Conservation (phyloP, 2,329 filamentous ascomycete species). For the Rutstroemia sp. region DNA sequence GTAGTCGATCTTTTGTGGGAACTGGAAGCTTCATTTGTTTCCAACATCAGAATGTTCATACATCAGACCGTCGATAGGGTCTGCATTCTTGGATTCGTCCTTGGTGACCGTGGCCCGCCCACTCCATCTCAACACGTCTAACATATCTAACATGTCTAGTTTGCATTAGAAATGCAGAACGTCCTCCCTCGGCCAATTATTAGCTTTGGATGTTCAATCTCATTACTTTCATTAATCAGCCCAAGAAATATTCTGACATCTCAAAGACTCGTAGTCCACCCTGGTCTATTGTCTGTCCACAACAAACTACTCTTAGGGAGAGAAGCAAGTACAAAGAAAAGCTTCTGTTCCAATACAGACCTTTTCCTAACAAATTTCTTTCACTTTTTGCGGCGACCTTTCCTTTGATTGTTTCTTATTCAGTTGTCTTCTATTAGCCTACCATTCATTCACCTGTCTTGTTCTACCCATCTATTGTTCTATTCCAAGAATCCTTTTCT, state of each 20-base stretch:
- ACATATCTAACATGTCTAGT: background rate
- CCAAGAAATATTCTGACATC: background rate
- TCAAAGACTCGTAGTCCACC: background rate
- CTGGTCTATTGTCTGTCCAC: background rate
- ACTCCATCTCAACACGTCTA: too few relatives aligned
- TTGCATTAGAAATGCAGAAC: background rate
- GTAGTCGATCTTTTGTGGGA: too few relatives aligned
- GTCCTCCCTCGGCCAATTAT: constrained; percentile 1
- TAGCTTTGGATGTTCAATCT: background rate
- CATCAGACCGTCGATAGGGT: background rate
- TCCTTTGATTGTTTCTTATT: background rate
- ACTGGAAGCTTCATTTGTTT: background rate
- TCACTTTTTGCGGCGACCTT: background rate
- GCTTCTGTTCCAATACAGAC: background rate
- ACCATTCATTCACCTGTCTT: background rate
- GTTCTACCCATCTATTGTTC: background rate
- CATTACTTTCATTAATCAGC: background rate
- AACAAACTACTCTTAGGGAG: background rate
- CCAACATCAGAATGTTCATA: constrained; percentile 2
- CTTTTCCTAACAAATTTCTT: background rate
- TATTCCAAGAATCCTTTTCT: background rate
- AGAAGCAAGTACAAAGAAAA: constrained; percentile 2
- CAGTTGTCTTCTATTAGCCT: background rate
- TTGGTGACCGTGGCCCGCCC: too few relatives aligned
- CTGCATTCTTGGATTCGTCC: background rate